Conservation (phyloP, 768 basidiomycete genomes). For the Rhodotorula graminis region DNA sequence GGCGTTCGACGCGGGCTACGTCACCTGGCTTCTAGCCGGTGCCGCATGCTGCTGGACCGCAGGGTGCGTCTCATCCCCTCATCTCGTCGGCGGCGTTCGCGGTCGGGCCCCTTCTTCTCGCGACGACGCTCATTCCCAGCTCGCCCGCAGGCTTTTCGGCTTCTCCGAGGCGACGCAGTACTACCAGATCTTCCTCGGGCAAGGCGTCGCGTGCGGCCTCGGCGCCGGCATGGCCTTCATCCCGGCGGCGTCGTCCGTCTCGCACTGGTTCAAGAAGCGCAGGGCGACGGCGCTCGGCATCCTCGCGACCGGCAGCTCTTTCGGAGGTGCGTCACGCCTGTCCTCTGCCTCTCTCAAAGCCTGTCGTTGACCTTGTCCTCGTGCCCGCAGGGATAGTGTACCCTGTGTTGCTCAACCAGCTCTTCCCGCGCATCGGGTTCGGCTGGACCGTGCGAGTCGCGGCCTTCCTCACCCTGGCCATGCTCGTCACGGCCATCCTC, state of each 20-base stretch:
- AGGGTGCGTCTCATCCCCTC: constrained; percentile 38
- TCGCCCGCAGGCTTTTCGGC: constrained; percentile 25
- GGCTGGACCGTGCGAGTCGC: constrained; percentile 46
- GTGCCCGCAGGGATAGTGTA: constrained; percentile 49
- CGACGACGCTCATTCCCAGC: background rate
- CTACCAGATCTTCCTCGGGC: constrained; percentile 54
- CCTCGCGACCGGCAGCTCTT: constrained; percentile 62
- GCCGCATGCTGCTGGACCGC: constrained; percentile 52
- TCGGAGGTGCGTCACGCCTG: constrained; percentile 51
- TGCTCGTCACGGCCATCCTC: constrained; percentile 50
- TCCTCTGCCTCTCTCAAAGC: constrained; percentile 44
- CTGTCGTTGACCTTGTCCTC: background rate
- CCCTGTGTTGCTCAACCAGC: constrained; percentile 52
- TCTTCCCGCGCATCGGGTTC: constrained; percentile 41
- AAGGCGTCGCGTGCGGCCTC: constrained; percentile 53
- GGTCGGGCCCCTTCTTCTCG: too few species aligned
- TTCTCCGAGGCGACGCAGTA: constrained; percentile 33
- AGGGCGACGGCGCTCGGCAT: constrained; percentile 70
- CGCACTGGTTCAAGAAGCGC: constrained; percentile 62
- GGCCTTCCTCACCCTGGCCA: constrained; percentile 53
- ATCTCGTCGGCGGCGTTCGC: background rate
- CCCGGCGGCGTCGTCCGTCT: constrained; percentile 62
- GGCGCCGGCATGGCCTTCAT: constrained; percentile 52
- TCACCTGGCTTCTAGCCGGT: constrained; percentile 17
- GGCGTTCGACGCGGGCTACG: constrained; percentile 55